These are phyloP conservation scores for Chlamydomonas reinhardtii DNA, from an alignment of 163 green algal species.

Conservation along the genomic window DNA sequence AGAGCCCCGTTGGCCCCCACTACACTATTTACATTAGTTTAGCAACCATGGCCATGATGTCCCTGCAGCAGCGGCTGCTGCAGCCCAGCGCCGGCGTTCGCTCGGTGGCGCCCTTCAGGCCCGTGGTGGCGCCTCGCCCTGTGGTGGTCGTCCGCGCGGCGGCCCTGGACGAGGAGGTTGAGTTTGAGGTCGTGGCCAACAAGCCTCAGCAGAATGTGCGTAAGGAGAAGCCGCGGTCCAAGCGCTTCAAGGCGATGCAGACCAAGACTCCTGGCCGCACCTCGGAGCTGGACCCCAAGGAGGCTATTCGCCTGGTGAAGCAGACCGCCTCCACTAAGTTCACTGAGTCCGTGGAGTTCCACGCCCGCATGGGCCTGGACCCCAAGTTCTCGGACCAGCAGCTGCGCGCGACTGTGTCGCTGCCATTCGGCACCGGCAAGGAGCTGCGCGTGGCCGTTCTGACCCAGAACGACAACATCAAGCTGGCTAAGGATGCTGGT, in stretches of 20 bases:
- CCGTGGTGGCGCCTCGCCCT: conserved; percentile 3
- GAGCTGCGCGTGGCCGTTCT: conserved; percentile 95
- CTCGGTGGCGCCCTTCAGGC: conserved; percentile 30
- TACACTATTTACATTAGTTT: no score
- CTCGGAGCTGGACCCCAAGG: conserved; percentile 69
- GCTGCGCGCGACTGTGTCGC: conserved; percentile 94
- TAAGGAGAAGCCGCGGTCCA: conserved; percentile 64
- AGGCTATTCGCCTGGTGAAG: conserved; percentile 80
- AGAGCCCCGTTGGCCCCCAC: no score
- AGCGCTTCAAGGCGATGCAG: conserved; percentile 70
- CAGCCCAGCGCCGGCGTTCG: conserved; percentile 42
- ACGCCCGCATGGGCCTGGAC: conserved; percentile 87
- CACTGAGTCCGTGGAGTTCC: conserved; percentile 95
- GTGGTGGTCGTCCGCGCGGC: conserved; percentile 24
- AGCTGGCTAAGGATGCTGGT: conserved; percentile 90
- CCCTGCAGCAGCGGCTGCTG: conserved; percentile 53
- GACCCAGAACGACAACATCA: conserved; percentile 90
- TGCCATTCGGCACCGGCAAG: conserved; percentile 97
- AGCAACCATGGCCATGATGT: conserved; percentile 44
- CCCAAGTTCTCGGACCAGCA: conserved; percentile 98
- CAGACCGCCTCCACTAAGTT: conserved; percentile 91
- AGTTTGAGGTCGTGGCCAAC: conserved; percentile 1
- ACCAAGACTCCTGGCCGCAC: conserved; percentile 59
- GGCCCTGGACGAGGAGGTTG: conserved; percentile 7
- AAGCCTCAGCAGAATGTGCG: conserved; percentile 46